Percentiles rank a stretch among this genome's conserved stretches.
phyloP scores from a whole-genome alignment of 2,329 filamentous ascomycete genomes.

The Truncatella angustata region DNA sequence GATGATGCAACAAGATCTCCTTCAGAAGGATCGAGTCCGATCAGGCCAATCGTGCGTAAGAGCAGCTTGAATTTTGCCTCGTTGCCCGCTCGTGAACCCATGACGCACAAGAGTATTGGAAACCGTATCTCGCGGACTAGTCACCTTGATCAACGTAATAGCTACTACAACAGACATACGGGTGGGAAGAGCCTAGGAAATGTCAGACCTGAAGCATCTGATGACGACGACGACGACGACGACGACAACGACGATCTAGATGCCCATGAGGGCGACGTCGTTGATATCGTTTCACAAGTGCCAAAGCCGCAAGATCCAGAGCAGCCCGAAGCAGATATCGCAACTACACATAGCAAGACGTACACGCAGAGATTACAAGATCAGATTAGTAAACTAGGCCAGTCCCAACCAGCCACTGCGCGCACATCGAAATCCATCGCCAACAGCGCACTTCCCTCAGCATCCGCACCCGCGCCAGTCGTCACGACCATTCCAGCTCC shows the following conservation, averaged over 20 bases:
- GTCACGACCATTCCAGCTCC: constrained; percentile 24
- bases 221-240: constrained; percentile 42
- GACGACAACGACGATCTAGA: constrained; percentile 48
- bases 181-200: constrained; percentile 70
- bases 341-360: constrained; percentile 72
- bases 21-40: constrained; percentile 71
- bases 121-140: constrained; percentile 72
- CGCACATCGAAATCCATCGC: constrained; percentile 48
- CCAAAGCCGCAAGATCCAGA: constrained; percentile 22
- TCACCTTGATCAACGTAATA: constrained; percentile 71
- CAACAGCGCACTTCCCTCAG: constrained; percentile 20
- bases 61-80: constrained; percentile 95
- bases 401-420: constrained; percentile 49
- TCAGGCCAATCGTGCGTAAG: constrained; percentile 78
- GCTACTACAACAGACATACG: constrained; percentile 71
- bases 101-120: constrained; percentile 83
- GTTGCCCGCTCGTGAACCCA: constrained; percentile 83
- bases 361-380: constrained; percentile 94
- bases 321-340: constrained; percentile 46
- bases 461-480: constrained; percentile 16
- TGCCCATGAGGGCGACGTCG: constrained; percentile 42
- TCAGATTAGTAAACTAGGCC: constrained; percentile 75
- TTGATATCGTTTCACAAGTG: constrained; percentile 27
- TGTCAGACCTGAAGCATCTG: constrained; percentile 34
- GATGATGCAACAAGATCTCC: constrained; percentile 45